These are phyloP conservation scores for Russula emetica DNA, from an alignment of 768 basidiomycete genomes.

Conservation along the genomic window DNA sequence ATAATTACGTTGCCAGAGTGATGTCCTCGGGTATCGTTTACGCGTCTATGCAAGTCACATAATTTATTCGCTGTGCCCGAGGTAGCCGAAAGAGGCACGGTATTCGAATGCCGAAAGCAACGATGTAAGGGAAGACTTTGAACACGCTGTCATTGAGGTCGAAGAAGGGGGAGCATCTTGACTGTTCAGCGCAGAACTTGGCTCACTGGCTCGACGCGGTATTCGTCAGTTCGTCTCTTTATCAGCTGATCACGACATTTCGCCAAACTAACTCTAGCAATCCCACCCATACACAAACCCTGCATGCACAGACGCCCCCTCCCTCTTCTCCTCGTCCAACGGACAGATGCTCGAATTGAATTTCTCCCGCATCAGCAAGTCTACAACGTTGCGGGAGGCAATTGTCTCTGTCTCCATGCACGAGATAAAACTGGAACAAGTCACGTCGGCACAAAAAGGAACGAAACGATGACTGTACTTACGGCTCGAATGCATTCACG, in stretches of 20 bases:
- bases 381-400: slow-evolving; percentile 75
- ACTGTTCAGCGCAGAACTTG: neutral
- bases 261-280: neutral
- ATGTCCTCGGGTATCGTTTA: neutral
- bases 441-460: neutral
- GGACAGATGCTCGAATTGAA: slow-evolving; percentile 39
- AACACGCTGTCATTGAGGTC: too few species aligned
- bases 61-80: neutral
- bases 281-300: neutral
- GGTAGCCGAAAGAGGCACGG: neutral
- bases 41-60: neutral
- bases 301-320: neutral
- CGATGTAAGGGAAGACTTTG: neutral
- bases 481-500: slow-evolving; percentile 89
- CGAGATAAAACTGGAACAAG: slow-evolving; percentile 59
- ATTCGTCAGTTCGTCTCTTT: neutral
- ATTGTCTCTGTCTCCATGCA: slow-evolving; percentile 64
- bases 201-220: neutral
- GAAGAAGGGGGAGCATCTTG: too few species aligned
- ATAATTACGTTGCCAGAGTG: neutral
- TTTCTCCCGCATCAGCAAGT: slow-evolving; percentile 68
- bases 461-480: slow-evolving; percentile 34
- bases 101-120: neutral
- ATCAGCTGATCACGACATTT: neutral
- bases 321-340: neutral